Percentiles rank a stretch among this genome's conserved stretches.
Evolutionary conservation across 208 protist genomes (phyloP).

Genomic region (Trypanosoma brucei): DNA sequence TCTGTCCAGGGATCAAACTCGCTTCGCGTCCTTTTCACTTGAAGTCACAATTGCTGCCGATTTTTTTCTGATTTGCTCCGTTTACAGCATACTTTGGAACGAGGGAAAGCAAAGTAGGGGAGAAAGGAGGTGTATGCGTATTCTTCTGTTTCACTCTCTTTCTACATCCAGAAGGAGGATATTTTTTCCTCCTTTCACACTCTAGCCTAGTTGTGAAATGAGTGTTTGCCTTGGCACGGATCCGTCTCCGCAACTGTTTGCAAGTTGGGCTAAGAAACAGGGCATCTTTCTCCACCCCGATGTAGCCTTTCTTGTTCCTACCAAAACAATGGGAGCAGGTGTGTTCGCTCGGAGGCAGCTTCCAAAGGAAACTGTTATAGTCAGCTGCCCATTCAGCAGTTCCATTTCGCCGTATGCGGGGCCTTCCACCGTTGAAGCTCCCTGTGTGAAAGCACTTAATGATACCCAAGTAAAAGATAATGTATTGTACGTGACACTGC

Average conservation of each 20-base stretch:
- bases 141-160: not conserved
- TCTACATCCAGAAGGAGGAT: not conserved
- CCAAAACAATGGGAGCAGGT: constrained; percentile 79
- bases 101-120: too few relatives aligned
- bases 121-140: not conserved
- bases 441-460: constrained; percentile 15
- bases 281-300: constrained; percentile 82
- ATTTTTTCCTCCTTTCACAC: not conserved
- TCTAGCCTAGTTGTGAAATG: constrained; percentile 1
- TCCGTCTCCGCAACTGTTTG: constrained; percentile 50
- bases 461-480: constrained; percentile 23
- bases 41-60: too few relatives aligned
- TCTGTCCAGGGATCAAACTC: too few relatives aligned
- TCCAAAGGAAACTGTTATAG: constrained; percentile 50
- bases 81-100: not conserved
- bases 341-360: constrained; percentile 63
- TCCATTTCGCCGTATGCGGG: constrained; percentile 71
- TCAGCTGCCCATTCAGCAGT: constrained; percentile 60
- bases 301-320: constrained; percentile 80
- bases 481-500: constrained; percentile 60
- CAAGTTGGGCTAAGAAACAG: constrained; percentile 63
- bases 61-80: not conserved
- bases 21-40: too few relatives aligned
- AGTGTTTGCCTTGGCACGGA: constrained; percentile 42
- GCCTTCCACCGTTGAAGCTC: constrained; percentile 21